Conservation (phyloP, 2,329 filamentous ascomycete genomes). For the Trichoderma sp. region DNA sequence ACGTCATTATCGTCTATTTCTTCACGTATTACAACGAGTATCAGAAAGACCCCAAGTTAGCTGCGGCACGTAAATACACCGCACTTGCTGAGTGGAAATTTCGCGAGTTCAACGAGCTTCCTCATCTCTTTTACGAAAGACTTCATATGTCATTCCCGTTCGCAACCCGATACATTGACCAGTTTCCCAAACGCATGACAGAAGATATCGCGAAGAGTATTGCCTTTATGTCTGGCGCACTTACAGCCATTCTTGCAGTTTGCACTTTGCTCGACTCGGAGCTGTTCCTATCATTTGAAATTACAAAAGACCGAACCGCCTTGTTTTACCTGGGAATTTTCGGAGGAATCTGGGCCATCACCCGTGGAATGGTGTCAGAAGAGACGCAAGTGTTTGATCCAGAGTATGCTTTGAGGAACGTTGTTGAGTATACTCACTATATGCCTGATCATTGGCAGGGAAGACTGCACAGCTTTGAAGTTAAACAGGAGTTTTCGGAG, state of each 20-base stretch:
- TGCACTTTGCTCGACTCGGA: slow-evolving; percentile 88
- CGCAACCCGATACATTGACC: slow-evolving; percentile 86
- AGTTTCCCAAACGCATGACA: slow-evolving; percentile 94
- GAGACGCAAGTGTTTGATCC: slow-evolving; percentile 90
- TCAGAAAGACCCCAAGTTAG: slow-evolving; percentile 86
- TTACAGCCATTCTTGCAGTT: slow-evolving; percentile 80
- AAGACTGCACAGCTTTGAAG: slow-evolving; percentile 88
- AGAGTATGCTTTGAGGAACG: slow-evolving; percentile 80
- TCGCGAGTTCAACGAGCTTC: slow-evolving; percentile 94
- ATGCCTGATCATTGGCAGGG: slow-evolving; percentile 85
- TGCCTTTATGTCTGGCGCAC: slow-evolving; percentile 80
- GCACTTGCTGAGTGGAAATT: slow-evolving; percentile 97
- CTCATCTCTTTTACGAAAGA: slow-evolving; percentile 85
- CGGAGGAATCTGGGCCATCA: slow-evolving; percentile 77
- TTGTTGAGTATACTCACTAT: slow-evolving; percentile 92
- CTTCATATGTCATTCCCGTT: slow-evolving; percentile 94
- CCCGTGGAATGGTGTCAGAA: slow-evolving; percentile 79
- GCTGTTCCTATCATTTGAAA: slow-evolving; percentile 85
- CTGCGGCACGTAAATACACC: slow-evolving; percentile 81
- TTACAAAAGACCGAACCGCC: slow-evolving; percentile 82
- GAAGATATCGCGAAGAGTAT: slow-evolving; percentile 81
- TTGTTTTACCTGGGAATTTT: slow-evolving; percentile 87
- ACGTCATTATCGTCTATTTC: slow-evolving; percentile 84
- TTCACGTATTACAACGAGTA: slow-evolving; percentile 97
- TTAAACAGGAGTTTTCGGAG: slow-evolving; percentile 83